A percentile compares a stretch with the other conserved stretches of the same genome.
phyloP scores from a whole-genome alignment of 345 rosid genomes.

The Mercurialis annua region DNA sequence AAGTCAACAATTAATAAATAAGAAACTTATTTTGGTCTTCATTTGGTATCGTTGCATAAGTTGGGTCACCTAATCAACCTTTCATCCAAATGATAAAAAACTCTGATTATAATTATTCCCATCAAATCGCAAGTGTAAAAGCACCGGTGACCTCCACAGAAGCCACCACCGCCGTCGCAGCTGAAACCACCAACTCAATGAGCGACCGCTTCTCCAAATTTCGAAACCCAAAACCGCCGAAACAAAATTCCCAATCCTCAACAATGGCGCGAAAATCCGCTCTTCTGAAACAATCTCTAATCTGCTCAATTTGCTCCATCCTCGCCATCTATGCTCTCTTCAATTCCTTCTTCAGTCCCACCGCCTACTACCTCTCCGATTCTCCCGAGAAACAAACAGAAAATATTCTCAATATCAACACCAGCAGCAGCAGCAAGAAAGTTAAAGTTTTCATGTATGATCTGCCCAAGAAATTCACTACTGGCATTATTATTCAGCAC shows the following conservation, averaged over 20 bases:
- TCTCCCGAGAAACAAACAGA: not conserved
- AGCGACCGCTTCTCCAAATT: constrained; percentile 15
- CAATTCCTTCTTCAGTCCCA: constrained; percentile 54
- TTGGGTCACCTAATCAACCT: too few species aligned
- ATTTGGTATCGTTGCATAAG: too few species aligned
- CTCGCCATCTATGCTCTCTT: constrained; percentile 59
- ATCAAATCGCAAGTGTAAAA: too few species aligned
- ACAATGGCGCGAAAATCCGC: constrained; percentile 80
- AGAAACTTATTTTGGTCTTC: too few species aligned
- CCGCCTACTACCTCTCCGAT: constrained; percentile 20
- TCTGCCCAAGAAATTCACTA: constrained; percentile 72
- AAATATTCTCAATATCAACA: too few species aligned
- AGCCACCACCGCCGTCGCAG: too few species aligned
- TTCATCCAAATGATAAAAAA: too few species aligned
- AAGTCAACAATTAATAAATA: too few species aligned
- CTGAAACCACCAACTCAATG: constrained; percentile 2
- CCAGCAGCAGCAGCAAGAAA: constrained; percentile 15
- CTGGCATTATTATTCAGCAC: constrained; percentile 75
- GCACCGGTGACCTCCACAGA: too few species aligned
- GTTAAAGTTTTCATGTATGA: constrained; percentile 73
- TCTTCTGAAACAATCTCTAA: constrained; percentile 52
- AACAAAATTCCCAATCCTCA: not conserved
- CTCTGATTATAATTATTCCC: too few species aligned
- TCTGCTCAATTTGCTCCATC: constrained; percentile 43
- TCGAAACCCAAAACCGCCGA: constrained; percentile 18